Evolutionary conservation across 163 green algal genomes (phyloP), one percentile per base, ranked within the genome.

Genomic region (Chlamydomonas reinhardtii): DNA sequence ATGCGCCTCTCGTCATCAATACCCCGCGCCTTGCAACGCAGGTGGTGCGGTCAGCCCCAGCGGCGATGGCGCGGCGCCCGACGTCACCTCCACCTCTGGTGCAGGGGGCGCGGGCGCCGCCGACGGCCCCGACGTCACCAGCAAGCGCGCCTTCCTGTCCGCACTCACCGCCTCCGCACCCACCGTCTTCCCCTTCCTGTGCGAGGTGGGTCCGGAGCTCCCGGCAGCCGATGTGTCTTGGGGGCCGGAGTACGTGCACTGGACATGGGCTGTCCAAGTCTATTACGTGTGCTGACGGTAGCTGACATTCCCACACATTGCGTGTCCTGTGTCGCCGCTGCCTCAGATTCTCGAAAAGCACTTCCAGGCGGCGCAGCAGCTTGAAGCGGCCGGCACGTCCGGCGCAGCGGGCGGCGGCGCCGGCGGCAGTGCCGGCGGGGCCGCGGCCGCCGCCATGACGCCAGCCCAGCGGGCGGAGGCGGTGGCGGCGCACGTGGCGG

Each of bases 151-250:
- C 35, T 95, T 96, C 74, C 80, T 98, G 66, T 74, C 89, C 12
- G 91, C 85, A 2, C 90, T 98, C 43, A 92, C 92, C 9, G 75
- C 82, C 4, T 94, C 89, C 3, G 88, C 96, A 19, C 70, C 89
- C 14, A 74, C 69, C 6, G 91, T 97, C 34, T 93, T 98, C 83
- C 92, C 91, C 2, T 96, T 96, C 64, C 76, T 98, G 22, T 90
- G 94, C 77, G 69, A 87, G 82, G 85, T 93, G 31, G 24, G 59
- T 64, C 5, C 39, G 39, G 39, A 8, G 39, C 5, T 48, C 5
- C 5, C 39, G 39, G 39, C 39, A 48, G 39, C 39, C 39, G 39
- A 8, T 48, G 39, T 48, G 39, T 8, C 8, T 48, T 48, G 39
- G n/a, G n/a, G n/a, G n/a, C n/a, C n/a, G n/a, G n/a, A n/a, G n/a